These are phyloP conservation scores for Williopsis jadinii DNA, from an alignment of 1,139 yeast species.

Conservation along the genomic window DNA sequence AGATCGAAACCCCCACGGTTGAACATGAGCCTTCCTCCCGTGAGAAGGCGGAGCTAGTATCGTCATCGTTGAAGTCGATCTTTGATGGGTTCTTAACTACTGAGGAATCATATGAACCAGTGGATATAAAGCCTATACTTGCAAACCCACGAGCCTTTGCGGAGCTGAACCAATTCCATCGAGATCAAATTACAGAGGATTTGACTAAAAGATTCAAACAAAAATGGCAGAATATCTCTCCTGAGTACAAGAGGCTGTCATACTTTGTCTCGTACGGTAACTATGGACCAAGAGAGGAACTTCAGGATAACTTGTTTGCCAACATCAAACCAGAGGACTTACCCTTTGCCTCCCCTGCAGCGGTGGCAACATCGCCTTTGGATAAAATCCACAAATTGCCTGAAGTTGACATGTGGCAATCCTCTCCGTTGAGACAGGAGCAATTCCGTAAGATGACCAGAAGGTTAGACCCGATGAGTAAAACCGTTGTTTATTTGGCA, in stretches of 20 bases:
- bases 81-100: conserved; percentile 23
- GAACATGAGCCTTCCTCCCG: neutral
- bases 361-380: conserved; percentile 24
- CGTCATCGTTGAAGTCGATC: conserved; percentile 19
- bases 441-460: conserved; percentile 42
- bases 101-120: conserved; percentile 34
- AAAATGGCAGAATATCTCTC: conserved; percentile 42
- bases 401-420: conserved; percentile 42
- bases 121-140: conserved; percentile 46
- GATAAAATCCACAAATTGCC: conserved; percentile 30
- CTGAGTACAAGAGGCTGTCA: conserved; percentile 41
- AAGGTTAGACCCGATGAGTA: conserved; percentile 48
- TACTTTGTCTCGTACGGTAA: conserved; percentile 57
- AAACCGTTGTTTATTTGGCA: conserved; percentile 39
- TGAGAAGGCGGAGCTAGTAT: conserved; percentile 19
- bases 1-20: too few species aligned
- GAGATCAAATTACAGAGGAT: conserved; percentile 50
- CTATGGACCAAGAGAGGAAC: conserved; percentile 58
- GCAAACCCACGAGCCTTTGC: conserved; percentile 40
- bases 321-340: conserved; percentile 37
- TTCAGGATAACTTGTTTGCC: conserved; percentile 36
- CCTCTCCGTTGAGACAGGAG: conserved; percentile 35
- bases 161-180: conserved; percentile 43
- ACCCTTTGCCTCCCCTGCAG: conserved; percentile 37
- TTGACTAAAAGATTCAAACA: conserved; percentile 44